Conservation (phyloP, 192 early-diverging fungal species). For the Umbelopsis vinacea region DNA sequence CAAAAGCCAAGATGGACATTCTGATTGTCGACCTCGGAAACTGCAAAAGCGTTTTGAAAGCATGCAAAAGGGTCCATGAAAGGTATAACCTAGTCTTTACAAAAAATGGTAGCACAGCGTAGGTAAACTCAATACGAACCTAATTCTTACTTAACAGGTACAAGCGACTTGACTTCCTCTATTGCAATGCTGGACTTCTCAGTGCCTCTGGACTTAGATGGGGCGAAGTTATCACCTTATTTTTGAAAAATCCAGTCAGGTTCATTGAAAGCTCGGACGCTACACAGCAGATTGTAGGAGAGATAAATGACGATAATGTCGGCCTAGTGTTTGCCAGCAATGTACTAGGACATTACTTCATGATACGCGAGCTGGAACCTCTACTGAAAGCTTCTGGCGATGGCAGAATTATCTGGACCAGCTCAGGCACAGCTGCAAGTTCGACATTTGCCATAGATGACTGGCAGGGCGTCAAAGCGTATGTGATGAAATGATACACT, state of each 20-base stretch:
- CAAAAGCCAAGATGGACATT: constrained; percentile 46
- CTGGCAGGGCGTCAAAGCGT: constrained; percentile 56
- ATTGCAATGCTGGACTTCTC: constrained; percentile 63
- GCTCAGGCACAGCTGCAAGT: constrained; percentile 50
- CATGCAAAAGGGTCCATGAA: constrained; percentile 42
- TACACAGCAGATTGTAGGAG: constrained; percentile 50
- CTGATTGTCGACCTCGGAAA: constrained; percentile 51
- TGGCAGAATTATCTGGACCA: constrained; percentile 59
- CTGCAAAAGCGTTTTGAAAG: constrained; percentile 39
- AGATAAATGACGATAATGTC: constrained; percentile 52
- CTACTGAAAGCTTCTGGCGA: constrained; percentile 42
- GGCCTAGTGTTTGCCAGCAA: constrained; percentile 59
- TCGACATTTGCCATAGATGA: constrained; percentile 41
- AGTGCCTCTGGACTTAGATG: constrained; percentile 45
- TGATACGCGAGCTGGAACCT: constrained; percentile 57
- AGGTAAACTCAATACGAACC: not conserved
- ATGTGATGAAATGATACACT: not conserved
- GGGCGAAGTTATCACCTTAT: constrained; percentile 31
- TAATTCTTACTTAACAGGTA: constrained; percentile 31
- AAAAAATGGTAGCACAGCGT: not conserved
- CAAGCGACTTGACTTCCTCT: constrained; percentile 48
- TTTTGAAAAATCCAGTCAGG: constrained; percentile 37
- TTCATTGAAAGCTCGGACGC: constrained; percentile 48
- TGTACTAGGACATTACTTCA: constrained; percentile 63
- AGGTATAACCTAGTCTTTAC: constrained; percentile 25